Evolutionary conservation across 2,329 filamentous ascomycete species (phyloP).

Genomic region (Purpureocillium takamizusanense): DNA sequence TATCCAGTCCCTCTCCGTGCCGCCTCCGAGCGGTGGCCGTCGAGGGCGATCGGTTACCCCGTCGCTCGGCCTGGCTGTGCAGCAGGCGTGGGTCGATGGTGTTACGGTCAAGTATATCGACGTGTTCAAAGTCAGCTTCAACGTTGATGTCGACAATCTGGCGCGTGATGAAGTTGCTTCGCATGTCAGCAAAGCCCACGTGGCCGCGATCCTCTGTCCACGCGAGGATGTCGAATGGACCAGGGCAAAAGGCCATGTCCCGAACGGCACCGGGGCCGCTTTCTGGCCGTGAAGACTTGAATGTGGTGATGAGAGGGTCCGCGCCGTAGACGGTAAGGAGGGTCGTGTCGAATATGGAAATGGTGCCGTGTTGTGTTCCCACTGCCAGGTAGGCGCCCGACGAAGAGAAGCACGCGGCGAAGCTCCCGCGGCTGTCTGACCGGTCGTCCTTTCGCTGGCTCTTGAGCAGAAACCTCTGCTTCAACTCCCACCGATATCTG

Average conservation of each 20-base stretch:
- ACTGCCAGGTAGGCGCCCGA: slow-evolving; percentile 65
- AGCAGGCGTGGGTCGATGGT: slow-evolving; percentile 45
- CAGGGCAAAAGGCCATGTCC: slow-evolving; percentile 86
- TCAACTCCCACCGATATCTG: slow-evolving; percentile 40
- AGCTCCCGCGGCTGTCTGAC: slow-evolving; percentile 56
- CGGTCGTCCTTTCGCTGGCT: slow-evolving; percentile 46
- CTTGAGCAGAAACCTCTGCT: slow-evolving; percentile 45
- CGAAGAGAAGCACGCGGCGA: slow-evolving; percentile 68
- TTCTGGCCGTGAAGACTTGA: slow-evolving; percentile 67
- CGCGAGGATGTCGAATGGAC: slow-evolving; percentile 80
- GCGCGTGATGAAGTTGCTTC: slow-evolving; percentile 55
- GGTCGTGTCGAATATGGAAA: slow-evolving; percentile 61
- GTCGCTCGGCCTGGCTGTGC: slow-evolving; percentile 35
- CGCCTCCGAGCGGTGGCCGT: slow-evolving; percentile 3
- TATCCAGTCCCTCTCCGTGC: slow-evolving; percentile 25
- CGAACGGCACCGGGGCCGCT: slow-evolving; percentile 70
- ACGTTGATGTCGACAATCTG: slow-evolving; percentile 60
- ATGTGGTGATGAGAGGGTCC: slow-evolving; percentile 62
- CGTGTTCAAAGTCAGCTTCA: slow-evolving; percentile 45
- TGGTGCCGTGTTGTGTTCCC: slow-evolving; percentile 71
- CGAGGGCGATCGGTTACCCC: slow-evolving; percentile 11
- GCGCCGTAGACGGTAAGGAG: slow-evolving; percentile 32
- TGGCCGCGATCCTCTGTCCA: slow-evolving; percentile 86
- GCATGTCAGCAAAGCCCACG: slow-evolving; percentile 65
- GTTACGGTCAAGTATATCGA: slow-evolving; percentile 46